A percentile compares a stretch with the other conserved stretches of the same genome.
phyloP scores from a whole-genome alignment of 305 asterid species.

The Ajuga reptans region DNA sequence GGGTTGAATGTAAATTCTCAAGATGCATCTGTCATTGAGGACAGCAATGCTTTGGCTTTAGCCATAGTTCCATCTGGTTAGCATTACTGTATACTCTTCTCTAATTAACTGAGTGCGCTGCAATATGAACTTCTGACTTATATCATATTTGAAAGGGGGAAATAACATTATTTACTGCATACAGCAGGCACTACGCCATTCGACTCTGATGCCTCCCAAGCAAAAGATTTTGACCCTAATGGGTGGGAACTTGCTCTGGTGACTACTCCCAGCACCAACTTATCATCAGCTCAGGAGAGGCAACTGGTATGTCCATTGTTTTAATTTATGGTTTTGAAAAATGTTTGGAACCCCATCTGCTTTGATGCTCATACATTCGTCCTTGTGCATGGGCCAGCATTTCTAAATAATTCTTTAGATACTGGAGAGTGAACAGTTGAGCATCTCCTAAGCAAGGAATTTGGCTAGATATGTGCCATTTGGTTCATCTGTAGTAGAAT shows the following conservation, averaged over 20 bases:
- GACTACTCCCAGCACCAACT: conserved; percentile 71
- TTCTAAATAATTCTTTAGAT: background rate
- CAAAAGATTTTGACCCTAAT: conserved; percentile 58
- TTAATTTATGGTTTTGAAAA: background rate
- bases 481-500: background rate
- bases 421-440: background rate
- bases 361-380: background rate
- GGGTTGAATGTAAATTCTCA: conserved; percentile 52
- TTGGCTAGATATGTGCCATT: background rate
- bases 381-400: background rate
- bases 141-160: background rate
- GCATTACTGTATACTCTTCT: conserved; percentile 15
- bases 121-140: background rate
- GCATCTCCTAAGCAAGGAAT: background rate
- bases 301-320: conserved; percentile 53
- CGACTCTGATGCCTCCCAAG: conserved; percentile 39
- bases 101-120: background rate
- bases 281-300: conserved; percentile 74
- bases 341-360: background rate
- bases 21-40: conserved; percentile 70
- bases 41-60: conserved; percentile 77
- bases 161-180: background rate
- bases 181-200: conserved; percentile 49
- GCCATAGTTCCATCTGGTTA: conserved; percentile 87
- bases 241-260: conserved; percentile 99